Percentiles rank a stretch among this genome's conserved stretches.
These are phyloP conservation scores for Berberis thunbergii DNA, from an alignment of 164 flowering plant genomes.

Conservation along the genomic window DNA sequence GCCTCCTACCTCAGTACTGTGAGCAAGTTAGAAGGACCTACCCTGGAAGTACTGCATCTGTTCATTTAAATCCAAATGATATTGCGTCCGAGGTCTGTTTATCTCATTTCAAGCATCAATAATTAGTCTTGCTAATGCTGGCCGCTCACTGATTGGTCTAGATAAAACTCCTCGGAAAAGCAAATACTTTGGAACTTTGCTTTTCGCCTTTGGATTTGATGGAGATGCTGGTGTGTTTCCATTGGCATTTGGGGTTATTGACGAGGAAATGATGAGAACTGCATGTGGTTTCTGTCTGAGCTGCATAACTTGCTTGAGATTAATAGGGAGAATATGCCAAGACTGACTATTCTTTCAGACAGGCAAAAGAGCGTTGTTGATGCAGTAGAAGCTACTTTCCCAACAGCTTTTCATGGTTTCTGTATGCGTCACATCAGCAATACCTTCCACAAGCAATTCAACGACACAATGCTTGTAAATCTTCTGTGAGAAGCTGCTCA, in stretches of 20 bases:
- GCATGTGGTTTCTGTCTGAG: slow-evolving; percentile 6
- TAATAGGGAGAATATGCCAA: slow-evolving; percentile 45
- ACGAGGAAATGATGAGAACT: slow-evolving; percentile 12
- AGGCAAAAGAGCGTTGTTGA: slow-evolving; percentile 38
- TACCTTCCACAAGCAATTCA: slow-evolving; percentile 36
- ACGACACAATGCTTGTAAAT: slow-evolving; percentile 33
- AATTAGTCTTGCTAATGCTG: slow-evolving; percentile 81
- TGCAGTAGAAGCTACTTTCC: slow-evolving; percentile 37
- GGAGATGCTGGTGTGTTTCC: slow-evolving; percentile 32
- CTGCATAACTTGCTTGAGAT: slow-evolving; percentile 35
- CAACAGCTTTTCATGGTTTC: slow-evolving; percentile 21
- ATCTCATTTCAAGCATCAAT: slow-evolving; percentile 90
- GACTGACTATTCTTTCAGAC: slow-evolving; percentile 40
- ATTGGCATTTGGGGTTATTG: slow-evolving; percentile 30
- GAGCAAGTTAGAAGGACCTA: slow-evolving; percentile 72
- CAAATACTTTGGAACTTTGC: slow-evolving; percentile 77
- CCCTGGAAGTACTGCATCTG: slow-evolving; percentile 86
- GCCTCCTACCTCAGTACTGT: slow-evolving; percentile 84
- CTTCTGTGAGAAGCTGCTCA: slow-evolving; percentile 43
- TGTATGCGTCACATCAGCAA: slow-evolving; percentile 34
- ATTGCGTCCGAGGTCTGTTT: slow-evolving; percentile 81
- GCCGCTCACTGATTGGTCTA: slow-evolving; percentile 79
- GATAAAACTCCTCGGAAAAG: slow-evolving; percentile 73
- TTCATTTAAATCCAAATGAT: slow-evolving; percentile 65
- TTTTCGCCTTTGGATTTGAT: slow-evolving; percentile 31